Conservation (phyloP, 192 early-diverging fungal genomes). For the Kickxella alabastrina region DNA sequence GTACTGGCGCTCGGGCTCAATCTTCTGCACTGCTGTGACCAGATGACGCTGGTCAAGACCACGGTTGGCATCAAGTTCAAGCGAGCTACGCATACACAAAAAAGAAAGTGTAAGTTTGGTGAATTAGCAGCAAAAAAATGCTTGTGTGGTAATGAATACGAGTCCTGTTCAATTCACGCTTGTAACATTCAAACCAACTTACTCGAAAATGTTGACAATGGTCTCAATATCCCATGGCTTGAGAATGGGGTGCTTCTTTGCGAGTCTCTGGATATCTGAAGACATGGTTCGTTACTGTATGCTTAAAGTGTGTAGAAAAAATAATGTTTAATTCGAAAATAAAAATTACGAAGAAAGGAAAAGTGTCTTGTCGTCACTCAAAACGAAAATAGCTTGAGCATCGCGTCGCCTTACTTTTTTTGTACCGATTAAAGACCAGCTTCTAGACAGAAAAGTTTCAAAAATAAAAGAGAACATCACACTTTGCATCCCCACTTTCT, state of each 20-base stretch:
- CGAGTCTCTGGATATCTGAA: constrained; percentile 28
- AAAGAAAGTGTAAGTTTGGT: background rate
- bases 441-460: too few species aligned
- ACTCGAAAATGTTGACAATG: constrained; percentile 43
- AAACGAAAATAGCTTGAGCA: too few species aligned
- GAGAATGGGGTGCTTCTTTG: constrained; percentile 47
- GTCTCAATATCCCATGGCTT: constrained; percentile 56
- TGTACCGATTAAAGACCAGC: too few species aligned
- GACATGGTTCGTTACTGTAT: too few species aligned
- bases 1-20: constrained; percentile 64
- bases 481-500: too few species aligned
- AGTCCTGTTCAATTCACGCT: background rate
- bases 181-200: constrained; percentile 10
- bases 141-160: background rate
- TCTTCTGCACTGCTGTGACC: constrained; percentile 58
- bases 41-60: constrained; percentile 67
- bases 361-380: too few species aligned
- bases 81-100: constrained; percentile 46
- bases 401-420: too few species aligned
- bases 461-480: too few species aligned
- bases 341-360: too few species aligned
- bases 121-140: background rate
- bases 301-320: too few species aligned
- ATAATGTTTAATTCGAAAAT: too few species aligned
- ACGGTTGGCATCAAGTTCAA: constrained; percentile 65